A percentile compares a stretch with the other conserved stretches of the same genome.
phyloP scores from a whole-genome alignment of 2,329 filamentous ascomycete species.

The Alternaria sp. region DNA sequence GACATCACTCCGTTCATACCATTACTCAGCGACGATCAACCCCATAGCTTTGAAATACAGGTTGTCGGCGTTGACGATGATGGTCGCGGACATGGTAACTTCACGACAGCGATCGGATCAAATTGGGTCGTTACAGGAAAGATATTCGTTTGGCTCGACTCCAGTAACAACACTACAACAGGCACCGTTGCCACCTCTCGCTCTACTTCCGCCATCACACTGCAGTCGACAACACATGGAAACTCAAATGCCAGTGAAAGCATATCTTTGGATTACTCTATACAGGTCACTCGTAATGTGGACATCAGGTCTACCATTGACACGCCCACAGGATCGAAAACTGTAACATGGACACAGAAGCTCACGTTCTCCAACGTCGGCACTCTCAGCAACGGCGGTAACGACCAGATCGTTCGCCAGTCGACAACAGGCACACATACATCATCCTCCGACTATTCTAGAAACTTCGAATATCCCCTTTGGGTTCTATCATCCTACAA shows the following conservation, averaged over 20 bases:
- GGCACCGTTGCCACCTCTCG: constrained; percentile 52
- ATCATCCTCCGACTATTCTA: constrained; percentile 47
- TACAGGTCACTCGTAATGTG: constrained; percentile 65
- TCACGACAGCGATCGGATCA: constrained; percentile 67
- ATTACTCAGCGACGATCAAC: constrained; percentile 69
- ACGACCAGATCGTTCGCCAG: constrained; percentile 63
- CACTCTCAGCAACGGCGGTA: constrained; percentile 63
- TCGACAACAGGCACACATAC: constrained; percentile 61
- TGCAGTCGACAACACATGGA: constrained; percentile 61
- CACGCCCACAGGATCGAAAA: constrained; percentile 56
- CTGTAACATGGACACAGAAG: constrained; percentile 66
- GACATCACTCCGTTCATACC: constrained; percentile 82
- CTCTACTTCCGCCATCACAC: constrained; percentile 58
- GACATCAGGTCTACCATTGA: constrained; percentile 62
- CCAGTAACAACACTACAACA: constrained; percentile 61
- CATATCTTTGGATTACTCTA: constrained; percentile 65
- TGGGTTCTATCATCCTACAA: constrained; percentile 64
- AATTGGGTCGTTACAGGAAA: constrained; percentile 83
- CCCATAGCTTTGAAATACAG: constrained; percentile 73
- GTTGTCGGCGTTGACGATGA: constrained; percentile 72
- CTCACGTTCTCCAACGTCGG: constrained; percentile 67
- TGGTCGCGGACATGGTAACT: constrained; percentile 56
- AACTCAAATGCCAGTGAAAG: constrained; percentile 64
- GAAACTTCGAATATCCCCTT: constrained; percentile 68
- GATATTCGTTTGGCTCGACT: constrained; percentile 78